Base-by-base conservation (phyloP, 257 asterid species). In the Linderniella brevidens region DNA sequence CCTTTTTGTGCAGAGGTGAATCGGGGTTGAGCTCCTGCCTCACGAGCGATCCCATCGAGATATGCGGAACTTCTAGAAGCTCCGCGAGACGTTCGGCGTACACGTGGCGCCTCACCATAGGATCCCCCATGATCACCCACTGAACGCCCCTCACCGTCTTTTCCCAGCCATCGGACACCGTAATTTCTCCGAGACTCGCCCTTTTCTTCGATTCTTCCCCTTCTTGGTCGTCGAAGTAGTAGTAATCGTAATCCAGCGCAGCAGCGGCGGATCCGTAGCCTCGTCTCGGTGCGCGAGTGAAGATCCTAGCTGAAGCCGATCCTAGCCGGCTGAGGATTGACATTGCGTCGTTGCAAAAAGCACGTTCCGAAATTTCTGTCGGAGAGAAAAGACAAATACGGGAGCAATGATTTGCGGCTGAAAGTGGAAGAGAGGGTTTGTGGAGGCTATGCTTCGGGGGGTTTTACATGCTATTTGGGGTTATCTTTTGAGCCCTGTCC, bases 41-140 rank as follows among this genome's bases (percentile, higher is more conserved):
- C 37, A 84, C 76, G 4, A 88, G 94, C 35, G 90, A 54, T 11
- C 87, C 93, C 95, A 84, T 80, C 52, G 98, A 84, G 64, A 88
- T 84, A 58, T 74, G 86, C 18, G 98, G 95, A 17, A 80, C 92
- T 37, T 70, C 68, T 5, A 88, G 70, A 59, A 88, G 90, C 74
- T 80, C 66, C 17, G 95, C 73, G 4, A 84, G 81, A 48, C 94
- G 67, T 48, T 68, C 69, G 46, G 95, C 94, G 61, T 88, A 88
- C 19, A 80, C 73, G 63, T 76, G 92, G 46, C 95, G 68, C 63
- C 73, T 66, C 0, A 65, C 87, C 81, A 66, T 54, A 41, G 95
- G 98, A 60, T 88, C 78, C 11, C 95, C 93, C 55, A 88, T 80
- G 64, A 88, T 78, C 67, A 88, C 85, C 98, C 98, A 88, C 55